Evolutionary conservation across 2,329 filamentous ascomycete species (phyloP), one percentile per base, ranked within the genome.

Genomic region (Ceratocystis destructans): DNA sequence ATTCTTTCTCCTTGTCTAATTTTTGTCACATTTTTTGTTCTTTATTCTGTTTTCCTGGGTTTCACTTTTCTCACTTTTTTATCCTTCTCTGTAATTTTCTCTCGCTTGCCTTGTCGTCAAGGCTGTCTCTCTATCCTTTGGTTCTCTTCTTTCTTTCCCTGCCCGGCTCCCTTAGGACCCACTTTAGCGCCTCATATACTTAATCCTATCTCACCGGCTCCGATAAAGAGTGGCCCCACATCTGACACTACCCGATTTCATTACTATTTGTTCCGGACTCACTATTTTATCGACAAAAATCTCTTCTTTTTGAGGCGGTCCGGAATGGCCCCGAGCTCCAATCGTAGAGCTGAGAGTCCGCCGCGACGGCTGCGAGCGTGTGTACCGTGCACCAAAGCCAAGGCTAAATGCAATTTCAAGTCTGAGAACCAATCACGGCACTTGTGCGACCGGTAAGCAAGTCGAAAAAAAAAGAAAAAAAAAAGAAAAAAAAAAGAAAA

Each of bases 281-380:
- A 15, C 50, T 41, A 41, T 41, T 41, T 41, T 41, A 41, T 41
- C 12, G 12, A 12, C 10, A 15, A 41, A 1, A 41, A 15, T 41
- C 12, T 41, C 12, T 10, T 15, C 37, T 41, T 41, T 41, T 41
- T 41, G 37, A 3, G 37, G 37, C 12, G 37, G 37, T 2, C 17
- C 20, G 22, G 37, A 17, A 62, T 62, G 48, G 55, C 61, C 15
- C 65, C 65, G 20, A 61, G 64, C n/a, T 44, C 63, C 28, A 45
- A n/a, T 12, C 57, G 15, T 10, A 45, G 64, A 17, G 59, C 45
- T 5, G 66, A 68, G 50, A 70, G 69, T 25, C 69, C 67, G 8
- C 68, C 68, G n/a, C 67, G 69, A 46, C 67, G 69, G 45, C 64
- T 69, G 41, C 68, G 69, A 12, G 69, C 69, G 55, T 68, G 69